Percentiles rank a stretch among this genome's conserved stretches.
Conservation (phyloP, 192 early-diverging fungal species). For the Diversispora eburnea region DNA sequence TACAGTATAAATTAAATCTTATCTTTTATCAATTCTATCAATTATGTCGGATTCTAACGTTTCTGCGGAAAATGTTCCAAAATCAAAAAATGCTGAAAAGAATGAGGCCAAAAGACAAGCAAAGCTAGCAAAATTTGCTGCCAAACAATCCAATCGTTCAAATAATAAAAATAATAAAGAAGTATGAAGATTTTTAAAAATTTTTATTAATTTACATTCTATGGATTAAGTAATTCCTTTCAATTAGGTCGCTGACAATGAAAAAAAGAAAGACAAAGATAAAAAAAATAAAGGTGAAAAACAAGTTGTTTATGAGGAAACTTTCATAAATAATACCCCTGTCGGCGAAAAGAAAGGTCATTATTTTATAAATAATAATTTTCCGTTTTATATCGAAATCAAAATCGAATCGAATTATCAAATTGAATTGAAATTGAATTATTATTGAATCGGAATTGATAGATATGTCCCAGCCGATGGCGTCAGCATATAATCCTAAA, state of each 20-base stretch:
- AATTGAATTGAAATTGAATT: background rate
- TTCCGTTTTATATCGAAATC: constrained; percentile 50
- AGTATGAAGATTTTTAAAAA: constrained; percentile 5
- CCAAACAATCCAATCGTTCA: background rate
- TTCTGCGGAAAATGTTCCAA: constrained; percentile 7
- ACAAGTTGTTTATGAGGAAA: constrained; percentile 35
- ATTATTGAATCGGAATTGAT: constrained; percentile 6
- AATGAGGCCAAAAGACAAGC: constrained; percentile 88
- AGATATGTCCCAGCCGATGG: constrained; percentile 75
- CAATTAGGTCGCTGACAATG: constrained; percentile 9
- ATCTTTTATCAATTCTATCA: no score
- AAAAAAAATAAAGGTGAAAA: constrained; percentile 54
- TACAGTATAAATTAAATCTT: no score
- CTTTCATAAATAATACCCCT: constrained; percentile 36
- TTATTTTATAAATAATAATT: constrained; percentile 39
- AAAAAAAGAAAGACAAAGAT: constrained; percentile 53
- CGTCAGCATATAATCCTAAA: constrained; percentile 78
- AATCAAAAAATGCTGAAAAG: constrained; percentile 82
- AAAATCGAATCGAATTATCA: background rate
- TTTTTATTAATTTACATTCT: constrained; percentile 3
- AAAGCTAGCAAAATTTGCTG: constrained; percentile 86
- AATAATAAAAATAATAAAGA: background rate
- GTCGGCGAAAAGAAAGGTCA: constrained; percentile 34
- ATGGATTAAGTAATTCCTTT: no score
- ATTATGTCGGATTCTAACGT: no score